Percentiles rank a stretch among this genome's conserved stretches.
Evolutionary conservation across 2,329 filamentous ascomycete genomes (phyloP).

Genomic region (Trichoderma asperellum): DNA sequence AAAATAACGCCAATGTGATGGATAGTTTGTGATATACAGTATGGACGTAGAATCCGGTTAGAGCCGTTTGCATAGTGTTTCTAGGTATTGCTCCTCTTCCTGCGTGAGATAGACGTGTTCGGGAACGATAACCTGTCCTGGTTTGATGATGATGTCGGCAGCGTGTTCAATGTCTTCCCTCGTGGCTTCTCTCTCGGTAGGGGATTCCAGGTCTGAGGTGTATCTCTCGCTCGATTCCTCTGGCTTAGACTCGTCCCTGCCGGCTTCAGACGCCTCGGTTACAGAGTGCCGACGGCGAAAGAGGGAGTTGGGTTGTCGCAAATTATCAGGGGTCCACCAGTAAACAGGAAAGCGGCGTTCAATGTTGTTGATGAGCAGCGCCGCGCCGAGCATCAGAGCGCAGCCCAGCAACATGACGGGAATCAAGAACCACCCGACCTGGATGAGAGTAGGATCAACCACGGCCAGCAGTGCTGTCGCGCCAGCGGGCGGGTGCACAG

Average conservation of each 20-base stretch:
- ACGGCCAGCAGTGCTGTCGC: conserved; percentile 74
- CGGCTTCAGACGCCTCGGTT: neutral
- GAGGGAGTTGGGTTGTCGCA: conserved; percentile 30
- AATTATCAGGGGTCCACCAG: conserved; percentile 64
- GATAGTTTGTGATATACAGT: neutral
- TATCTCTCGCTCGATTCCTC: conserved; percentile 19
- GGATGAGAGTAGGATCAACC: conserved; percentile 56
- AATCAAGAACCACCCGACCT: conserved; percentile 70
- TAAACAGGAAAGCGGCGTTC: conserved; percentile 69
- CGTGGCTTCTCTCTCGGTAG: conserved; percentile 27
- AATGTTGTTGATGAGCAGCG: conserved; percentile 70
- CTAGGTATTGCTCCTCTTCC: conserved; percentile 44
- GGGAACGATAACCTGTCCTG: conserved; percentile 43
- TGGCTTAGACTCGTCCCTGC: conserved; percentile 27
- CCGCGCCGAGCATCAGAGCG: conserved; percentile 63
- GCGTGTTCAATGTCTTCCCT: conserved; percentile 30
- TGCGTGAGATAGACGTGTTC: conserved; percentile 44
- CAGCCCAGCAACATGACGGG: conserved; percentile 65
- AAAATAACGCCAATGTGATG: neutral
- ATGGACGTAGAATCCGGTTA: conserved; percentile 31
- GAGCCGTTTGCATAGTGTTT: conserved; percentile 43
- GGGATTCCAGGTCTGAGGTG: conserved; percentile 26
- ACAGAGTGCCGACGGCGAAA: conserved; percentile 26
- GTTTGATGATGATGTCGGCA: conserved; percentile 43
- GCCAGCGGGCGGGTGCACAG: conserved; percentile 73